These are phyloP conservation scores for Solanum habrochaites DNA, from an alignment of 257 asterid genomes.

Conservation along the genomic window DNA sequence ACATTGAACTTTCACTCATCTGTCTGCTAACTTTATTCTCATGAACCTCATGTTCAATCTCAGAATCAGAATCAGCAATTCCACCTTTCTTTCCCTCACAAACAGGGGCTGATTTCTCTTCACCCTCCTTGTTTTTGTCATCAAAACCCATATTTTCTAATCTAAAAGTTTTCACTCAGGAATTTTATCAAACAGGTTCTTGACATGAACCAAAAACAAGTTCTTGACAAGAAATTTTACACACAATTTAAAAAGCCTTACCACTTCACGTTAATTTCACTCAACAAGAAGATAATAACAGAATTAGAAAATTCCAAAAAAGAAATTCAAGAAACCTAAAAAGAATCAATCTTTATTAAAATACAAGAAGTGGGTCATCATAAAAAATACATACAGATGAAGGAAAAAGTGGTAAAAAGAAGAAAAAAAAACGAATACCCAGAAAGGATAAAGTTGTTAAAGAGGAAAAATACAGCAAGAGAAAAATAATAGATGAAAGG, in stretches of 20 bases:
- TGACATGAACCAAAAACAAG: conserved; percentile 41
- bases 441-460: conserved; percentile 24
- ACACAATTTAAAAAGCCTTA: neutral
- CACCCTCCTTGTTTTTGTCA: conserved; percentile 33
- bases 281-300: neutral
- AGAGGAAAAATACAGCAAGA: neutral
- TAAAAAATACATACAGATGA: conserved; percentile 25
- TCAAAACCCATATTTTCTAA: conserved; percentile 59
- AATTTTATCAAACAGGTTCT: conserved; percentile 23
- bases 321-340: neutral
- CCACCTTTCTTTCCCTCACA: conserved; percentile 10
- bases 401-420: conserved; percentile 9
- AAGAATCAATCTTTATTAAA: conserved; percentile 10
- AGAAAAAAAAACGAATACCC: conserved; percentile 1
- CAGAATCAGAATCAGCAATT: neutral
- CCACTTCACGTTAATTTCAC: neutral
- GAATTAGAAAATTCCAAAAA: conserved; percentile 4
- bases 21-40: conserved; percentile 33
- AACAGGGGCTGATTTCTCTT: conserved; percentile 14
- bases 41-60: neutral
- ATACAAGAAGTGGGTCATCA: neutral
- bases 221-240: neutral
- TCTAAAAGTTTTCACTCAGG: conserved; percentile 43
- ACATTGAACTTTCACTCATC: conserved; percentile 62
- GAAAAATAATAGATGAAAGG: neutral